A percentile compares a stretch with the other conserved stretches of the same genome.
These are phyloP conservation scores for Pleurotus platypus DNA, from an alignment of 768 basidiomycete species.

Conservation along the genomic window DNA sequence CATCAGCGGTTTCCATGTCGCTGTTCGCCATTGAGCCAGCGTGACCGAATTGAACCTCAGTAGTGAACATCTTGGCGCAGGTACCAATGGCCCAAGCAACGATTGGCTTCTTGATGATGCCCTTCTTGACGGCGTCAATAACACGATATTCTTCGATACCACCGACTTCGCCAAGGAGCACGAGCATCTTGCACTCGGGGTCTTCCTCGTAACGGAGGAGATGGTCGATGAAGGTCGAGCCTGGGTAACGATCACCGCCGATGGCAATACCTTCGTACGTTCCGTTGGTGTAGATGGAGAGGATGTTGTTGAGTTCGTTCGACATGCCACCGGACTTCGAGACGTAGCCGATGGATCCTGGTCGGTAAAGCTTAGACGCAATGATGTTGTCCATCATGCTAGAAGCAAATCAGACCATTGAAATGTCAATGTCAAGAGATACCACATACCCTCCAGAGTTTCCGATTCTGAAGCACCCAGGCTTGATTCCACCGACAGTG, in stretches of 20 bases:
- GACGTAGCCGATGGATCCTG: constrained; percentile 97
- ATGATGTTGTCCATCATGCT: constrained; percentile 99
- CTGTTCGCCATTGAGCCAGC: constrained; percentile 98
- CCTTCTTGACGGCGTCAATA: constrained; percentile 93
- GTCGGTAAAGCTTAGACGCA: constrained; percentile 95
- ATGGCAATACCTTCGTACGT: constrained; percentile 99
- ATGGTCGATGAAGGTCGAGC: constrained; percentile 98
- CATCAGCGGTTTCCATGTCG: constrained; percentile 94
- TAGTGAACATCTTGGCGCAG: constrained; percentile 99
- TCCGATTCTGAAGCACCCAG: constrained; percentile 98
- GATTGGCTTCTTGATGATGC: constrained; percentile 95
- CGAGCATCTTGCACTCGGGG: constrained; percentile 98
- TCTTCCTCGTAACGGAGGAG: constrained; percentile 96
- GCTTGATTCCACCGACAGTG: constrained; percentile 99
- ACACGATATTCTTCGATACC: constrained; percentile 99
- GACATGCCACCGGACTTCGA: constrained; percentile 99
- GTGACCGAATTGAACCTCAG: constrained; percentile 99
- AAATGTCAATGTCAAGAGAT: background rate
- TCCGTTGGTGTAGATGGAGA: constrained; percentile 93
- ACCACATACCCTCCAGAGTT: constrained; percentile 88
- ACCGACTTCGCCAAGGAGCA: constrained; percentile 97
- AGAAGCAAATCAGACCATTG: constrained; percentile 1
- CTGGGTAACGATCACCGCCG: constrained; percentile 98
- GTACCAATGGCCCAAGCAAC: constrained; percentile 99
- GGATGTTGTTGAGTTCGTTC: constrained; percentile 99